These are phyloP conservation scores for Nicotiana noctiflora DNA, from an alignment of 257 asterid genomes.

Conservation along the genomic window DNA sequence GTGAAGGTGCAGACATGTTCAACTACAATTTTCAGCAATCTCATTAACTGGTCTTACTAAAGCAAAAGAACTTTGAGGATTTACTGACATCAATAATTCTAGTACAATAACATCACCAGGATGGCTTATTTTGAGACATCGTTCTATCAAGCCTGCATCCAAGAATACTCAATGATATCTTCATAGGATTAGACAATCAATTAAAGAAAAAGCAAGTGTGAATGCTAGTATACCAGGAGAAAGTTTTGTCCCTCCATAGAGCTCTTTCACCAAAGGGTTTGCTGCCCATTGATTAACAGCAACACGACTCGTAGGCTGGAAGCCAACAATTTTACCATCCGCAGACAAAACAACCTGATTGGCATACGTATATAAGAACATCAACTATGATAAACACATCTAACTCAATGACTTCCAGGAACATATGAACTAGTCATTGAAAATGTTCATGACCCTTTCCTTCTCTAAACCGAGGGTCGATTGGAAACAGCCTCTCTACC, in stretches of 20 bases:
- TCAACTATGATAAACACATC: not conserved
- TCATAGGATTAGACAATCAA: not conserved
- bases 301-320: constrained; percentile 71
- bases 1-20: not conserved
- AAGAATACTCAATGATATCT: not conserved
- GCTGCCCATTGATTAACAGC: constrained; percentile 87
- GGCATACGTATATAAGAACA: not conserved
- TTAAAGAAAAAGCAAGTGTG: not conserved
- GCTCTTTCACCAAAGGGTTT: constrained; percentile 70
- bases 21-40: constrained; percentile 11
- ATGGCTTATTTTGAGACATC: constrained; percentile 44
- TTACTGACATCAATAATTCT: constrained; percentile 65
- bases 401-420: not conserved
- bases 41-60: constrained; percentile 40
- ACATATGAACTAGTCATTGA: not conserved
- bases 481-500: no score
- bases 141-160: constrained; percentile 66
- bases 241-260: constrained; percentile 54
- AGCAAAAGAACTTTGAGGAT: constrained; percentile 52
- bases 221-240: constrained; percentile 56
- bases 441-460: not conserved
- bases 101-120: constrained; percentile 40
- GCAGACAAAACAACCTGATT: constrained; percentile 54
- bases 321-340: constrained; percentile 53
- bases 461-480: no score